Percentiles rank a stretch among this genome's conserved stretches.
phyloP scores from a whole-genome alignment of 2,329 filamentous ascomycete species.

The Plenodomus tracheiphilus region DNA sequence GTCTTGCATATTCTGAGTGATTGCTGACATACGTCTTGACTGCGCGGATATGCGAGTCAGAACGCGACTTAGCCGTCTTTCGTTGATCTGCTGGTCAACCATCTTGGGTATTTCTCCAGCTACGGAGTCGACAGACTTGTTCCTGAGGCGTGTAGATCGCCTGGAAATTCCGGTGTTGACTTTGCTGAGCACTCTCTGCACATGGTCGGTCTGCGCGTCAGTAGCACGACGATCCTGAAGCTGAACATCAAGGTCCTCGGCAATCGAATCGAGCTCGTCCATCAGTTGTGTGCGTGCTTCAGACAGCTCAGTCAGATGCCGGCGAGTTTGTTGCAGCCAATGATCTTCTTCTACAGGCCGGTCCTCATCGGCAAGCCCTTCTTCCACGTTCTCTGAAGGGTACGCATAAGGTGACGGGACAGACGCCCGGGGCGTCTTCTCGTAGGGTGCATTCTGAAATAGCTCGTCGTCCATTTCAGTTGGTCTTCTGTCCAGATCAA shows the following conservation, averaged over 20 bases:
- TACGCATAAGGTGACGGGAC: not conserved
- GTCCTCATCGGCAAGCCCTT: constrained; percentile 9
- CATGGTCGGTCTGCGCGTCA: constrained; percentile 5
- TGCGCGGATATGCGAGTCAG: constrained; percentile 15
- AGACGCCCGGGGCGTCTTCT: constrained; percentile 12
- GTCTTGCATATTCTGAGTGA: constrained; percentile 12
- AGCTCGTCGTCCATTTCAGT: constrained; percentile 25
- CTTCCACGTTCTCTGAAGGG: constrained; percentile 1
- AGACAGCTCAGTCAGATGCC: constrained; percentile 22
- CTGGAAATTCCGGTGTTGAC: constrained; percentile 9
- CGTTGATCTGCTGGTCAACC: constrained; percentile 14
- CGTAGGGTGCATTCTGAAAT: constrained; percentile 29
- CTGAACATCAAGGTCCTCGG: constrained; percentile 31
- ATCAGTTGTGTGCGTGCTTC: constrained; percentile 26
- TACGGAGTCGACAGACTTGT: constrained; percentile 22
- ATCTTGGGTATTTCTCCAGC: constrained; percentile 18
- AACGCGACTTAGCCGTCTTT: constrained; percentile 14
- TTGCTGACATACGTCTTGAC: constrained; percentile 13
- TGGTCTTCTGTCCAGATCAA: constrained; percentile 32
- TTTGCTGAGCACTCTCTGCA: constrained; percentile 15
- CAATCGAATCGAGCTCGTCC: constrained; percentile 35
- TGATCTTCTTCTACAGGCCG: constrained; percentile 17
- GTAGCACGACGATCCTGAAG: constrained; percentile 11
- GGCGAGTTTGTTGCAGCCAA: constrained; percentile 24
- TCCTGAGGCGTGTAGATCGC: constrained; percentile 15